These are phyloP conservation scores for Neltuma alba DNA, from an alignment of 306 rosid species.

Conservation along the genomic window DNA sequence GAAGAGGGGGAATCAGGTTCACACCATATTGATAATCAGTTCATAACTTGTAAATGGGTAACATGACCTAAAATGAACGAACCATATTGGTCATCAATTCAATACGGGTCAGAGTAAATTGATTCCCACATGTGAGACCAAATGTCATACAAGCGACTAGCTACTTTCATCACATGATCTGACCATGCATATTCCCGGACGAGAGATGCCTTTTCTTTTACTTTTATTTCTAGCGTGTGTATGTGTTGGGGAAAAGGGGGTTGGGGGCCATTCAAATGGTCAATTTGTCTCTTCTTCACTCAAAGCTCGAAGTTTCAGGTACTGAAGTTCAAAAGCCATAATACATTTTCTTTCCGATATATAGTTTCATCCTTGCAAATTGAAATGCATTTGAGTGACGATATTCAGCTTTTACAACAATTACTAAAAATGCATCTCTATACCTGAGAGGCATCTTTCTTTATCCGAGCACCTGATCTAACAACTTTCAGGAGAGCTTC, in stretches of 20 bases:
- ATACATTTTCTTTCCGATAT: background rate
- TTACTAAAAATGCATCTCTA: background rate
- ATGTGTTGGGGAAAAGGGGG: no score
- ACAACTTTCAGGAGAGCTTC: slow-evolving; percentile 61
- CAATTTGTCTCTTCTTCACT: background rate
- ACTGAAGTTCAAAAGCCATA: no score
- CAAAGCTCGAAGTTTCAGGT: no score
- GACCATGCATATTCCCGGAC: background rate
- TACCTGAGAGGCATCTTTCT: slow-evolving; percentile 54
- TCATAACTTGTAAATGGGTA: background rate
- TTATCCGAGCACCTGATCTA: slow-evolving; percentile 60
- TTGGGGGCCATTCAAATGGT: background rate
- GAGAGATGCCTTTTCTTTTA: background rate
- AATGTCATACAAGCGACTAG: background rate
- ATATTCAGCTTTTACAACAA: background rate
- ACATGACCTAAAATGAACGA: background rate
- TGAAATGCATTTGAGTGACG: background rate
- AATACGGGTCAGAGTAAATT: background rate
- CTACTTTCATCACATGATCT: background rate
- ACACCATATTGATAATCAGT: background rate
- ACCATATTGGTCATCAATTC: background rate
- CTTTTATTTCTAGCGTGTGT: no score
- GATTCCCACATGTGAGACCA: background rate
- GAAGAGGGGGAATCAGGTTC: background rate
- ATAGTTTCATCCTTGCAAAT: background rate